These are phyloP conservation scores for Kodamaea suecica DNA, from an alignment of 1,139 yeast genomes.

Conservation along the genomic window DNA sequence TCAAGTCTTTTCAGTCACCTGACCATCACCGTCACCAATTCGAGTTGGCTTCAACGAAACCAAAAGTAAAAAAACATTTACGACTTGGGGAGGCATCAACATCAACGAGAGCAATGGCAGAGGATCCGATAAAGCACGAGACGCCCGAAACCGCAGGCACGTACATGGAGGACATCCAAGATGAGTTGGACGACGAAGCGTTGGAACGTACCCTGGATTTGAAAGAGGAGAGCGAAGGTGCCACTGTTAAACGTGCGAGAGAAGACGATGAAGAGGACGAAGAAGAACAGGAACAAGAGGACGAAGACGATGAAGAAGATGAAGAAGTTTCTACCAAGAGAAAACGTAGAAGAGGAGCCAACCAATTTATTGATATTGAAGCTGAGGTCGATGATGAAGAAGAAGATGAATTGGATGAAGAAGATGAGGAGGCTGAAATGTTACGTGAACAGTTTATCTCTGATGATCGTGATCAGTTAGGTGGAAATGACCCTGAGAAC, in stretches of 20 bases:
- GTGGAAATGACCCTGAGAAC: slow-evolving; percentile 43
- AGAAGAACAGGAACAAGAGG: slow-evolving; percentile 58
- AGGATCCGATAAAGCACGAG: not conserved
- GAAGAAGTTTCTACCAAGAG: slow-evolving; percentile 55
- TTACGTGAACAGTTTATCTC: slow-evolving; percentile 79
- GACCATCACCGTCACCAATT: too few relatives aligned
- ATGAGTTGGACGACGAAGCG: slow-evolving; percentile 12
- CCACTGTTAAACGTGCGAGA: slow-evolving; percentile 12
- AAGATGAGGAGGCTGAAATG: slow-evolving; percentile 83
- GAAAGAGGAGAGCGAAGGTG: slow-evolving; percentile 7
- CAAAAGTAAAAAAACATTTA: slow-evolving; percentile 1
- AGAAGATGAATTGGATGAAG: slow-evolving; percentile 87
- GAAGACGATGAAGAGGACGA: slow-evolving; percentile 35
- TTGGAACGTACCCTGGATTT: slow-evolving; percentile 8
- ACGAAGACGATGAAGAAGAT: slow-evolving; percentile 57
- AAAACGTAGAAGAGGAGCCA: slow-evolving; percentile 68
- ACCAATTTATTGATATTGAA: slow-evolving; percentile 95
- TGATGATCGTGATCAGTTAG: slow-evolving; percentile 59
- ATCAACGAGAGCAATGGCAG: slow-evolving; percentile 1
- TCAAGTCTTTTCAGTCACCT: too few relatives aligned
- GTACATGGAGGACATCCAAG: slow-evolving; percentile 5
- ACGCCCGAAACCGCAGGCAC: not conserved
- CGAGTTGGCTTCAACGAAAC: too few relatives aligned
- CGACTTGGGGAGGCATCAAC: too few relatives aligned
- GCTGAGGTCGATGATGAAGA: slow-evolving; percentile 99